phyloP scores from a whole-genome alignment of 2,329 filamentous ascomycete species.

The Monosporascus ibericus region DNA sequence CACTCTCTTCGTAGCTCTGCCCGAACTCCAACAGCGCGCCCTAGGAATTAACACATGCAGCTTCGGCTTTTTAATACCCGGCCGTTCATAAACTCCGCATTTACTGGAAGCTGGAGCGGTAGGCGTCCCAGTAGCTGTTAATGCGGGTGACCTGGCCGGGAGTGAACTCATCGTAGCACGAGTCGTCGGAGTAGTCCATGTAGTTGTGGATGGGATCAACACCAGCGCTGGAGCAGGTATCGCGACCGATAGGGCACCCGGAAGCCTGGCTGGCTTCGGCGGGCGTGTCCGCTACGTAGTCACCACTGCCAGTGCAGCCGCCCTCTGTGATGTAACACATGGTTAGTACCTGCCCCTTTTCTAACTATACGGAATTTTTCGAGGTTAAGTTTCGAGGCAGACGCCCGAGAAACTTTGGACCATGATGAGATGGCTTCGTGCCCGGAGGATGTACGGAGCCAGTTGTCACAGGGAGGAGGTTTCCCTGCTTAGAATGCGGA shows the following conservation, averaged over 20 bases:
- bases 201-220: conserved; percentile 30
- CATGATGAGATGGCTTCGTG: too few relatives aligned
- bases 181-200: conserved; percentile 37
- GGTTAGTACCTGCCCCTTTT: background rate
- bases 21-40: too few relatives aligned
- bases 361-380: too few relatives aligned
- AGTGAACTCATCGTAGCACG: conserved; percentile 41
- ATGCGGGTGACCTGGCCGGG: conserved; percentile 35
- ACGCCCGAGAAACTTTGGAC: too few relatives aligned
- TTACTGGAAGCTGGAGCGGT: conserved; percentile 18
- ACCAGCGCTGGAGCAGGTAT: conserved; percentile 24
- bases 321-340: conserved; percentile 37
- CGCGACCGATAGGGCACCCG: conserved; percentile 31
- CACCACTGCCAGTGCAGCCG: conserved; percentile 31
- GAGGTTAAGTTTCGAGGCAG: too few relatives aligned
- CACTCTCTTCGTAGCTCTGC: too few relatives aligned
- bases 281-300: conserved; percentile 35
- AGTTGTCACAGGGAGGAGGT: background rate
- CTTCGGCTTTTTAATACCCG: too few relatives aligned
- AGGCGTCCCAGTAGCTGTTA: conserved; percentile 31
- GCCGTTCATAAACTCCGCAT: too few relatives aligned
- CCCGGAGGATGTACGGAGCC: too few relatives aligned
- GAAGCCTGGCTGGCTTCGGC: conserved; percentile 28
- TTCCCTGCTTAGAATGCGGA: too few relatives aligned
- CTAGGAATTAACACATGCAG: too few relatives aligned